Evolutionary conservation across 2,329 filamentous ascomycete species (phyloP), one percentile per base, ranked within the genome.

Genomic region (Ophiostoma piceae): DNA sequence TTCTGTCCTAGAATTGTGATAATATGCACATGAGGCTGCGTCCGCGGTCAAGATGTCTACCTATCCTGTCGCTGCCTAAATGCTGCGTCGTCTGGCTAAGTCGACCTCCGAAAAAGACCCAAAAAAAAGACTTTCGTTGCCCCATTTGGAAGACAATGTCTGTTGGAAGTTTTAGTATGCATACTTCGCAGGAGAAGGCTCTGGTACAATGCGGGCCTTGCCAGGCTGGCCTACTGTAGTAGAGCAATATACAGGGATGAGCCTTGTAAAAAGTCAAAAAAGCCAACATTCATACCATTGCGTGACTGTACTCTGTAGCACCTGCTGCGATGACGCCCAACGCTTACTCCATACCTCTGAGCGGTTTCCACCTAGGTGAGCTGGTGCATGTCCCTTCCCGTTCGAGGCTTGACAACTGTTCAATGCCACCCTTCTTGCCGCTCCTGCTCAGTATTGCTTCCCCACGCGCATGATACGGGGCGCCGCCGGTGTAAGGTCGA

Each of bases 371-470:
- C 57, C 57, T 62, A 62, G 57, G 57, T 62, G 57, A 62, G 57
- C 26, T 62, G 26, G 26, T 32, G 57, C 26, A 32, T 62, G 57
- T 62, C 22, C 22, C 32, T 62, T 29, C 57, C 57, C 57, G 8
- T 22, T 39, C 62, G 7, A 26, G 32, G 62, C 32, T 65, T 65
- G 62, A 65, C 62, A 65, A 7, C 35, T 65, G 62, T 65, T 65
- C 35, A 65, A 65, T 65, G 39, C 62, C n/a, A 65, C 62, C 62
- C 62, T 65, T 26, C 62, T 65, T 65, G 62, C 19, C 62, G 35
- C 35, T 37, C 62, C 35, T 65, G 26, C 26, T 29, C 26, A 29
- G 26, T 29, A 14, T 26, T 65, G 19, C 35, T 65, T 22, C 32
- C 35, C 62, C 32, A 65, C 35, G 32, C 35, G 62, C 35, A 39